Conservation (phyloP, 2,329 filamentous ascomycete species). For the Colletotrichum australisinense region DNA sequence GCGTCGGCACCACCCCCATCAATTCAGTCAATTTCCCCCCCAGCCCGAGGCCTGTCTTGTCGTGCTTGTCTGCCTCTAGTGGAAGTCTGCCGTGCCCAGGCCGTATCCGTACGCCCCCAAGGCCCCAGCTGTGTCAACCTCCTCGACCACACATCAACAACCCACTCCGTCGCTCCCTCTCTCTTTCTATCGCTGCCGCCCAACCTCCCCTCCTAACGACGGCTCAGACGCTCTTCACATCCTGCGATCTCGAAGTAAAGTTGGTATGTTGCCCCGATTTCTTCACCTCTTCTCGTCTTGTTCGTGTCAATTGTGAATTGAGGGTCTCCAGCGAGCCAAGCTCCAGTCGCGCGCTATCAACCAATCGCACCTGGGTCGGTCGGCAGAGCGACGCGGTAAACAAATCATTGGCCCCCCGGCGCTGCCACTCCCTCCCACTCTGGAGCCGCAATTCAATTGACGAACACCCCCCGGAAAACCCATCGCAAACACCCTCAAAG, state of each 20-base stretch:
- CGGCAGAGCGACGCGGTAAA: conserved; percentile 44
- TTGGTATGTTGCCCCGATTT: conserved; percentile 18
- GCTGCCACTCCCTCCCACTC: not conserved
- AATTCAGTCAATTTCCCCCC: conserved; percentile 30
- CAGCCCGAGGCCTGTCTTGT: conserved; percentile 24
- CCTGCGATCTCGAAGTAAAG: conserved; percentile 13
- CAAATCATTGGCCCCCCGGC: conserved; percentile 41
- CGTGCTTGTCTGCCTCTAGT: conserved; percentile 12
- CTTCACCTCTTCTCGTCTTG: not conserved
- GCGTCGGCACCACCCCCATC: conserved; percentile 31
- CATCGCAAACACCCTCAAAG: conserved; percentile 37
- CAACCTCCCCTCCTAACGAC: conserved; percentile 33
- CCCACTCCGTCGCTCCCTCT: conserved; percentile 12
- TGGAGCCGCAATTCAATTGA: conserved; percentile 37
- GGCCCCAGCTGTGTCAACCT: conserved; percentile 32
- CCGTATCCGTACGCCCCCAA: conserved; percentile 19
- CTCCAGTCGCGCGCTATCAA: conserved; percentile 28
- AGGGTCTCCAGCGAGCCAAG: conserved; percentile 15
- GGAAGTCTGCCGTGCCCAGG: not conserved
- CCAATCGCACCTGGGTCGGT: conserved; percentile 28
- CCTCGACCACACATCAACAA: conserved; percentile 33
- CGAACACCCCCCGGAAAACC: conserved; percentile 31
- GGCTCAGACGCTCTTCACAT: conserved; percentile 12
- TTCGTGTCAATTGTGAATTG: conserved; percentile 23
- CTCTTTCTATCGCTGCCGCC: conserved; percentile 24